These are phyloP conservation scores for Colletotrichum lupini DNA, from an alignment of 2,329 filamentous ascomycete species.

Conservation along the genomic window DNA sequence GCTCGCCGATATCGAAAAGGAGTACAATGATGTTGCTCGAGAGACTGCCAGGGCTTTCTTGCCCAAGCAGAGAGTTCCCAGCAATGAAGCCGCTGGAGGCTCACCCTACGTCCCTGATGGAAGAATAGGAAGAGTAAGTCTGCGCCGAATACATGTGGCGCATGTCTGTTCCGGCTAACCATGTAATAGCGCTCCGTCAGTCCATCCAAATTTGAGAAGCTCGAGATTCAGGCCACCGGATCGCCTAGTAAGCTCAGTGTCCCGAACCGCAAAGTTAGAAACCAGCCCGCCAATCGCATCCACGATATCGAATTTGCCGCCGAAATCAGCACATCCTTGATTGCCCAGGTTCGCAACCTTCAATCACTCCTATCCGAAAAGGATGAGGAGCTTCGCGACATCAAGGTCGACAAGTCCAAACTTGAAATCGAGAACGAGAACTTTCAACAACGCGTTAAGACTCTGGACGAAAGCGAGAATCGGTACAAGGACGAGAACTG, in stretches of 20 bases:
- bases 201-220: slow-evolving; percentile 84
- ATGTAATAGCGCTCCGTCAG: slow-evolving; percentile 71
- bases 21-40: slow-evolving; percentile 92
- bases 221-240: slow-evolving; percentile 84
- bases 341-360: slow-evolving; percentile 92
- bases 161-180: slow-evolving; percentile 20
- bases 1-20: slow-evolving; percentile 87
- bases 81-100: slow-evolving; percentile 67
- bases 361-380: slow-evolving; percentile 87
- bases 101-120: slow-evolving; percentile 66
- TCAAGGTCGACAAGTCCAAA: slow-evolving; percentile 79
- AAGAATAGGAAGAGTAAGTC: slow-evolving; percentile 63
- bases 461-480: slow-evolving; percentile 92
- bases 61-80: slow-evolving; percentile 83
- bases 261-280: slow-evolving; percentile 87
- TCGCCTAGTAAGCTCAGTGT: slow-evolving; percentile 92
- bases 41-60: slow-evolving; percentile 91
- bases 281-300: slow-evolving; percentile 87
- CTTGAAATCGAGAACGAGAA: slow-evolving; percentile 86
- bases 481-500: slow-evolving; percentile 99
- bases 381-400: slow-evolving; percentile 84
- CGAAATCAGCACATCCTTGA: slow-evolving; percentile 93
- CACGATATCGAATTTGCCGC: slow-evolving; percentile 99
- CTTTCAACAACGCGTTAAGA: slow-evolving; percentile 82
- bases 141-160: background rate